Conservation (phyloP, 805 yeast species). For the Pichia rugopelliculosa region DNA sequence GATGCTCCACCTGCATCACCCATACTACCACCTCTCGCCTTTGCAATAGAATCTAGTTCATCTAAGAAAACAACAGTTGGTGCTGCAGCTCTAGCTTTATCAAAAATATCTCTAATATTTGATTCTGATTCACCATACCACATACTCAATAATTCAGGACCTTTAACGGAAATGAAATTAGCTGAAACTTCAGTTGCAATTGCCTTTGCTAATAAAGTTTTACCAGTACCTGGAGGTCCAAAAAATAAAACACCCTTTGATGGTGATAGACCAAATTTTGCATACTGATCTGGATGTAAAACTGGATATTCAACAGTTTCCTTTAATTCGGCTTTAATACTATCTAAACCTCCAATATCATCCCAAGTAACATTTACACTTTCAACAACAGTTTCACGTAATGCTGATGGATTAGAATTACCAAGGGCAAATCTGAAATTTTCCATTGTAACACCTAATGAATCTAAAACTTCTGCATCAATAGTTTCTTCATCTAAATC, state of each 20-base stretch:
- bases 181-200: constrained; percentile 99
- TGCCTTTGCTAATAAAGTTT: constrained; percentile 95
- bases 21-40: constrained; percentile 85
- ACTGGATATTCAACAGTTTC: constrained; percentile 99
- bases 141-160: constrained; percentile 95
- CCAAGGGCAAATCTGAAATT: constrained; percentile 97
- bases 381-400: constrained; percentile 99
- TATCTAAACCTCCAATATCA: constrained; percentile 97
- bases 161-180: constrained; percentile 93
- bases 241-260: constrained; percentile 97
- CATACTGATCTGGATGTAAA: constrained; percentile 96
- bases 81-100: constrained; percentile 98
- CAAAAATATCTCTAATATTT: constrained; percentile 94
- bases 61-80: constrained; percentile 98
- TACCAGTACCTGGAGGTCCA: constrained; percentile 99
- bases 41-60: constrained; percentile 96
- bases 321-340: constrained; percentile 91
- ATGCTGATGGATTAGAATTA: constrained; percentile 96
- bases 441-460: constrained; percentile 97
- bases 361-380: constrained; percentile 98
- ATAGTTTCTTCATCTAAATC: constrained; percentile 94
- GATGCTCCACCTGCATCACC: constrained; percentile 98
- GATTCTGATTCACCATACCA: constrained; percentile 99
- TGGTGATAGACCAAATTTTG: constrained; percentile 96
- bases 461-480: constrained; percentile 93